phyloP scores from a whole-genome alignment of 805 yeast species.

The Lipomyces japonicus region DNA sequence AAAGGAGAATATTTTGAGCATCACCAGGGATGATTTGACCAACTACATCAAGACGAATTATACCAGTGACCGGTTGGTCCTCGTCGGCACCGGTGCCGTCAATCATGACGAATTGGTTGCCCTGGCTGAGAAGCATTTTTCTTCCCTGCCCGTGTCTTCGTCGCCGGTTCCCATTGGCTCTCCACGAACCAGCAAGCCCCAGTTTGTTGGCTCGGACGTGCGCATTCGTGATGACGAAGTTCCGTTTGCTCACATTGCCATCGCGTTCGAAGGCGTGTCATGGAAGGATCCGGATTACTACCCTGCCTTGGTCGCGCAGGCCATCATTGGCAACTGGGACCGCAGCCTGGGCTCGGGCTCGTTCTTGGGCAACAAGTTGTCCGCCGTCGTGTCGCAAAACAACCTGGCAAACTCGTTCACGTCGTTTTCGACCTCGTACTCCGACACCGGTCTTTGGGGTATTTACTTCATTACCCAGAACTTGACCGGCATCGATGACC shows the following conservation, averaged over 20 bases:
- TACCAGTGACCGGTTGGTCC: conserved; percentile 94
- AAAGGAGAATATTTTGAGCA: conserved; percentile 75
- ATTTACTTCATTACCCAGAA: conserved; percentile 84
- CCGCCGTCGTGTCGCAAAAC: conserved; percentile 57
- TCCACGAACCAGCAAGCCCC: conserved; percentile 67
- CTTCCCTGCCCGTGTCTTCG: conserved; percentile 46
- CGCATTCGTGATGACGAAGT: conserved; percentile 76
- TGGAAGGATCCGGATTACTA: conserved; percentile 96
- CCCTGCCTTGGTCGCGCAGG: conserved; percentile 93
- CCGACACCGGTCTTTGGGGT: conserved; percentile 98
- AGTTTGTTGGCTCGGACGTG: conserved; percentile 80
- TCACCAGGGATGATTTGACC: conserved; percentile 69
- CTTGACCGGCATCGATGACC: conserved; percentile 57
- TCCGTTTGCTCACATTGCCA: conserved; percentile 86
- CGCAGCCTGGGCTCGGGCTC: conserved; percentile 81
- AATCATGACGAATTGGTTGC: conserved; percentile 78
- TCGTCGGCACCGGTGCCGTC: conserved; percentile 93
- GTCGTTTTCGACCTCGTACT: conserved; percentile 95
- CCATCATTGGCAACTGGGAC: conserved; percentile 97
- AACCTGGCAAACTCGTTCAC: conserved; percentile 85
- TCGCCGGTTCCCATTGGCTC: conserved; percentile 68
- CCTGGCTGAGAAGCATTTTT: conserved; percentile 70
- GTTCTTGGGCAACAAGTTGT: conserved; percentile 80
- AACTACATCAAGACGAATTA: conserved; percentile 81
- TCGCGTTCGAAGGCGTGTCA: conserved; percentile 96